Percentiles rank a stretch among this genome's conserved stretches.
phyloP scores from a whole-genome alignment of 768 basidiomycete species.

The Podaxis sp. region DNA sequence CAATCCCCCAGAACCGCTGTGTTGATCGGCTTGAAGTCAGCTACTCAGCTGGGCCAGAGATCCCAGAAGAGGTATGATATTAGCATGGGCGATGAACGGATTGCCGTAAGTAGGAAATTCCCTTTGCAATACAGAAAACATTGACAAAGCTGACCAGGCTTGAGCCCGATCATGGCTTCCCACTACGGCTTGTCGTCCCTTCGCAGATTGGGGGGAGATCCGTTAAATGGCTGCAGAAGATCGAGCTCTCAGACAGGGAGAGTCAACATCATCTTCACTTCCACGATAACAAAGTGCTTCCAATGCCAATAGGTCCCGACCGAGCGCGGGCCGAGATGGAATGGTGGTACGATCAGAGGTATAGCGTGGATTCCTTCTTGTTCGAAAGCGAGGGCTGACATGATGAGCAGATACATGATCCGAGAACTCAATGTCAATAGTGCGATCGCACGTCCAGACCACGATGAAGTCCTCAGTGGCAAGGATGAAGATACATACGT shows the following conservation, averaged over 20 bases:
- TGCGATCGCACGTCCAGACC: conserved; percentile 54
- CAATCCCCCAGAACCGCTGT: not conserved
- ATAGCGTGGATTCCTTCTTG: not conserved
- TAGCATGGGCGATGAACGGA: conserved; percentile 61
- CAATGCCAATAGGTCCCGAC: conserved; percentile 49
- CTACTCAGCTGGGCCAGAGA: conserved; percentile 44
- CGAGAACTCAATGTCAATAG: conserved; percentile 63
- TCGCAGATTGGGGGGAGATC: conserved; percentile 63
- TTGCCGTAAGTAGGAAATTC: conserved; percentile 27
- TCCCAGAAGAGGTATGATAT: conserved; percentile 49
- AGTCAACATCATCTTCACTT: conserved; percentile 51
- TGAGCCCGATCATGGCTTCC: conserved; percentile 65
- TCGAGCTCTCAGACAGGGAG: conserved; percentile 50
- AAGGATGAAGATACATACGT: conserved; percentile 31
- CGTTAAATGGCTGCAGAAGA: conserved; percentile 60
- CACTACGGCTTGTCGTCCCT: conserved; percentile 62
- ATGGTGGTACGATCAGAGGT: conserved; percentile 59
- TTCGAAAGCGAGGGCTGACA: not conserved
- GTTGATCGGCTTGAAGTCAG: conserved; percentile 27
- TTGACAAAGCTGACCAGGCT: conserved; percentile 26
- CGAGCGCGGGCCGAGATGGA: conserved; percentile 47
- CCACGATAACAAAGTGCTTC: conserved; percentile 64
- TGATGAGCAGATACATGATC: conserved; percentile 33
- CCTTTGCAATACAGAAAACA: too few relatives aligned
- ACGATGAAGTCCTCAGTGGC: conserved; percentile 43